Conservation (phyloP, 1,284 basidiomycete species). For the Laetiporus sulphureus region DNA sequence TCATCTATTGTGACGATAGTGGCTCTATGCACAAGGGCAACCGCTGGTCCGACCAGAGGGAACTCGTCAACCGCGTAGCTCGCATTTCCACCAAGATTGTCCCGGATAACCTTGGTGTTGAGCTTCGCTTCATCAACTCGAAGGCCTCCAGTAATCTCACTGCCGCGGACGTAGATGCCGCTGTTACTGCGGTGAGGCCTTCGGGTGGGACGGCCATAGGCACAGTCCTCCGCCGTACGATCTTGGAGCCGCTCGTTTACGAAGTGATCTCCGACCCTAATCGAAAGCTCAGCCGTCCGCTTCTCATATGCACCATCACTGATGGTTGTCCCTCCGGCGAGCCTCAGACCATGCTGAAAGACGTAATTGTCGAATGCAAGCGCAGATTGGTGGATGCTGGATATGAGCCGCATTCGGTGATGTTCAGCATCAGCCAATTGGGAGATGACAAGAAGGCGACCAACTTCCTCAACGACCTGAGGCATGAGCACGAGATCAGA, state of each 20-base stretch:
- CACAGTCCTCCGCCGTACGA: background rate
- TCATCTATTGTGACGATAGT: slow-evolving; percentile 8
- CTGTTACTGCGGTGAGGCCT: background rate
- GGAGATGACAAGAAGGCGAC: slow-evolving; percentile 6
- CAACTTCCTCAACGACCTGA: slow-evolving; percentile 30
- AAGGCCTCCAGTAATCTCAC: slow-evolving; percentile 1
- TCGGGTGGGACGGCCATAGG: slow-evolving; percentile 5
- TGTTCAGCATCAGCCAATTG: slow-evolving; percentile 10
- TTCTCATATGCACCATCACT: slow-evolving; percentile 7
- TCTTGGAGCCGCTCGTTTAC: slow-evolving; percentile 7
- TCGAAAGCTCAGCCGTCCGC: slow-evolving; percentile 1
- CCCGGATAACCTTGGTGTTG: slow-evolving; percentile 6
- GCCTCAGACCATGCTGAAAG: background rate
- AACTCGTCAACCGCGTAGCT: slow-evolving; percentile 6
- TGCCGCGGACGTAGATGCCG: slow-evolving; percentile 3
- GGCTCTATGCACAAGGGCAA: slow-evolving; percentile 4
- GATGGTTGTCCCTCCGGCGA: slow-evolving; percentile 2
- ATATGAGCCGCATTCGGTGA: slow-evolving; percentile 7
- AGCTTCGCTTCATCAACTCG: slow-evolving; percentile 8
- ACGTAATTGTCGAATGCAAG: slow-evolving; percentile 4
- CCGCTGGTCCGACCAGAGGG: slow-evolving; percentile 2
- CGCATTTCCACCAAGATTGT: slow-evolving; percentile 7
- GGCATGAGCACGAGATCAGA: slow-evolving; percentile 22
- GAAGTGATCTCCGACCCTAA: background rate
- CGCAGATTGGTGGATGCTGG: background rate